Percentiles rank a stretch among this genome's conserved stretches.
Conservation (phyloP, 176 grass and related monocot genomes). For the Pontederia paniculata region DNA sequence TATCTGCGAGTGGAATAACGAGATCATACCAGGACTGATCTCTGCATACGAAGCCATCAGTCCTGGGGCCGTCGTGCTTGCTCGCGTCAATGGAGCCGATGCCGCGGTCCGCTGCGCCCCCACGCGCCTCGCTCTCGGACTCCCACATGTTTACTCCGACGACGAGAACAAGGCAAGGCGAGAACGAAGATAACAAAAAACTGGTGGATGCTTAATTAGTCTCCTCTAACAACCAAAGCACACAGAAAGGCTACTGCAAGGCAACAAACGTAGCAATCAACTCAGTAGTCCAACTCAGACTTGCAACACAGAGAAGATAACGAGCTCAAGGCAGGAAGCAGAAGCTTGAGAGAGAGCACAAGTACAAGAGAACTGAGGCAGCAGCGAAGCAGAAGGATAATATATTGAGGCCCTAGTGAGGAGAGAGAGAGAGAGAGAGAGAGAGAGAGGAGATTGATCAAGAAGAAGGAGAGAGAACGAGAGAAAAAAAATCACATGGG, state of each 20-base stretch:
- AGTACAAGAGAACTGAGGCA: neutral
- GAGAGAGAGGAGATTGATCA: constrained; percentile 3
- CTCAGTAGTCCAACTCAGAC: neutral
- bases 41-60: constrained; percentile 56
- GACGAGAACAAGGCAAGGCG: neutral
- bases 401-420: constrained; percentile 2
- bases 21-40: constrained; percentile 64
- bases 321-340: neutral
- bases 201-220: neutral
- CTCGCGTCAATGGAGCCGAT: constrained; percentile 37
- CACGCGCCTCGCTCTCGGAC: constrained; percentile 47
- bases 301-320: neutral
- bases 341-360: neutral
- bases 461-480: neutral
- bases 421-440: neutral
- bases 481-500: constrained; percentile 17
- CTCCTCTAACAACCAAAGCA: too few species aligned
- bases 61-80: constrained; percentile 49
- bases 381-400: neutral
- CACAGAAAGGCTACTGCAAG: neutral
- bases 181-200: neutral
- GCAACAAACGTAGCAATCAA: neutral
- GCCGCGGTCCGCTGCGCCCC: constrained; percentile 34
- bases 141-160: constrained; percentile 50
- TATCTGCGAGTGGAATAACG: neutral